Evolutionary conservation across 768 basidiomycete species (phyloP), one percentile per base, ranked within the genome.

Genomic region (Sporobolomyces roseus): DNA sequence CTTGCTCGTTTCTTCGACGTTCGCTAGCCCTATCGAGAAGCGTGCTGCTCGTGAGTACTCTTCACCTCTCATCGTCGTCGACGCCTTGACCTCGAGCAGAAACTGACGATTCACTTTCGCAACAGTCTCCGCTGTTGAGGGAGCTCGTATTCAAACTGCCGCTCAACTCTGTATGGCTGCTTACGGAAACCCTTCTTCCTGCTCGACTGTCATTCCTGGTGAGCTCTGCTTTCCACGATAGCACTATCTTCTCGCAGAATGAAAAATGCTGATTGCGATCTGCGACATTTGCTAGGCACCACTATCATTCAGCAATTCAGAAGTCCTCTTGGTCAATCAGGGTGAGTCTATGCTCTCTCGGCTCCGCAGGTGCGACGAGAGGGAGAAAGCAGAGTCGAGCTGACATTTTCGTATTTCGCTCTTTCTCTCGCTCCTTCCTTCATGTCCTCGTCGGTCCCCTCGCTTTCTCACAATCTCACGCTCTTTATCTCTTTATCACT

Each of bases 101-200:
- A 41, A 9, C 38, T 41, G 38, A 41, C n/a, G n/a, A 41, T 41
- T 17, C 17, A 41, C 9, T 17, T 41, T 41, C 38, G 9, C 17
- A 9, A 48, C 29, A 59, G 56, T 59, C 29, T 45, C 41, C 7
- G 29, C 41, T 7, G 43, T 59, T 19, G 56, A 59, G 32, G 56
- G 56, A 3, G 56, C 56, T 43, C 56, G 56, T 2, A 59, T 59
- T 32, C 27, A 59, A 41, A 59, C 41, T 45, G 56, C 56, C 17
- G 56, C 56, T 23, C 56, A 32, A 14, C 43, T 59, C 4, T 45
- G 25, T 17, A 59, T 59, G 56, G 56, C 56, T 4, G 56, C 56
- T 35, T 59, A 59, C 43, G 56, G 56, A 17, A 17, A 29, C 17
- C 56, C 56, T 9, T 12, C 38, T 4, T 13, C 27, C 6, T 59